Evolutionary conservation across 2,329 filamentous ascomycete genomes (phyloP).

Genomic region (Laburnicola sp.): DNA sequence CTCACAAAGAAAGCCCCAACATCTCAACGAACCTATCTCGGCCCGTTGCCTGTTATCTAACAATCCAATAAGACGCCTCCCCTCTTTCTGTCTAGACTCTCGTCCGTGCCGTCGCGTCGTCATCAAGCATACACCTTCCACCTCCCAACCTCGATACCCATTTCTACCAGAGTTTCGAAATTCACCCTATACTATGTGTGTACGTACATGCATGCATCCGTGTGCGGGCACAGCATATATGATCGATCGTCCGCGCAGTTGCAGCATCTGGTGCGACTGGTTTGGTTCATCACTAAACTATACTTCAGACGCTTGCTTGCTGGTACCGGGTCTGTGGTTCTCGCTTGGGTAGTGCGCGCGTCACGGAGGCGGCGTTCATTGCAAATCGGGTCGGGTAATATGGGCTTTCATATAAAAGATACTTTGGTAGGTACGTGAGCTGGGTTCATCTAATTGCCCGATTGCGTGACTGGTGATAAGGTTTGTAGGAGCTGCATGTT

Average conservation of each 20-base stretch:
- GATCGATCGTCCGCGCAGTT: background rate
- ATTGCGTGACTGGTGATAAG: no score
- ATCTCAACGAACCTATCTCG: conserved; percentile 2
- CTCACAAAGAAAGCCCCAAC: background rate
- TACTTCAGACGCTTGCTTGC: background rate
- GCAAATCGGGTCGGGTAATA: conserved; percentile 6
- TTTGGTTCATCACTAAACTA: no score
- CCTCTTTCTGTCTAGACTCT: no score
- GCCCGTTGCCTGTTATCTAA: background rate
- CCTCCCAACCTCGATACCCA: background rate
- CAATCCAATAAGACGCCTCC: no score
- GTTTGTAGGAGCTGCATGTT: no score
- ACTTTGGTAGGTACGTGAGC: no score
- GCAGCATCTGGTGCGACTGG: conserved; percentile 7
- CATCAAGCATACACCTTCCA: background rate
- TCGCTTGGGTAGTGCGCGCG: conserved; percentile 4
- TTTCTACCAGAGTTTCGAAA: conserved; percentile 12
- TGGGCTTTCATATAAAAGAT: background rate
- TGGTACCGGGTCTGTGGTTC: conserved; percentile 6
- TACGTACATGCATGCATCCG: background rate
- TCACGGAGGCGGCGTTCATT: conserved; percentile 1
- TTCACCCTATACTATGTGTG: no score
- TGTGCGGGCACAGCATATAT: background rate
- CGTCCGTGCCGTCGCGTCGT: no score
- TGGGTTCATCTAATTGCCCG: no score